A percentile compares a stretch with the other conserved stretches of the same genome.
Evolutionary conservation across 2,329 filamentous ascomycete species (phyloP).

Genomic region (Aspergillus terreus): DNA sequence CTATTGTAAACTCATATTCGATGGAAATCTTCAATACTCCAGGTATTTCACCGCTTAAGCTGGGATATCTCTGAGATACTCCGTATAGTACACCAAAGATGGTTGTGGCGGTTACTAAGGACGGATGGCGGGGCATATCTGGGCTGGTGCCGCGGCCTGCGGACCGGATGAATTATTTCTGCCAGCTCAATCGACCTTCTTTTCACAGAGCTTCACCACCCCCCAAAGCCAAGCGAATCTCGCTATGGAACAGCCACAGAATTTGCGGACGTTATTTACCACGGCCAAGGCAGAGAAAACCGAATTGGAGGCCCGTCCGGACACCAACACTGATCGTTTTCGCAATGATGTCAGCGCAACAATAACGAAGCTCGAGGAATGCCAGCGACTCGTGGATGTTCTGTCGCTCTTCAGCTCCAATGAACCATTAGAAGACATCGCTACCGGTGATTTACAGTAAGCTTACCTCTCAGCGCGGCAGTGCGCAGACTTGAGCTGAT

Average conservation of each 20-base stretch:
- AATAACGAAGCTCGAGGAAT: slow-evolving; percentile 69
- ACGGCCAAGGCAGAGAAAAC: slow-evolving; percentile 54
- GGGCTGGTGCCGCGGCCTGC: slow-evolving; percentile 11
- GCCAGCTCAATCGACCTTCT: slow-evolving; percentile 11
- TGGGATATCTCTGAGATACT: too few species aligned
- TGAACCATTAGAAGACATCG: slow-evolving; percentile 80
- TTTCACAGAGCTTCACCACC: slow-evolving; percentile 19
- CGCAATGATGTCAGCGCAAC: slow-evolving; percentile 64
- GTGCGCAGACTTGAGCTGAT: slow-evolving; percentile 16
- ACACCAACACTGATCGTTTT: slow-evolving; percentile 63
- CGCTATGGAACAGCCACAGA: slow-evolving; percentile 50
- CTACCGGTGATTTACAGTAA: slow-evolving; percentile 77
- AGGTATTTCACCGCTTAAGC: too few species aligned
- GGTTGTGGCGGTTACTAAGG: not conserved
- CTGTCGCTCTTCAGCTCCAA: slow-evolving; percentile 87
- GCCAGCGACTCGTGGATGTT: slow-evolving; percentile 63
- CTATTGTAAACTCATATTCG: too few species aligned
- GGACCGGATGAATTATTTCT: slow-evolving; percentile 11
- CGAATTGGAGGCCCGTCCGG: slow-evolving; percentile 59
- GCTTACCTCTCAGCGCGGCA: slow-evolving; percentile 6
- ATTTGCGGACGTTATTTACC: slow-evolving; percentile 52
- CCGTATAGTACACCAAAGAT: too few species aligned
- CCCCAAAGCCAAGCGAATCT: not conserved
- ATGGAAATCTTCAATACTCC: too few species aligned
- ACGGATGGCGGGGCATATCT: not conserved